Conservation (phyloP, 1,284 basidiomycete species). For the Naganishia sp. region DNA sequence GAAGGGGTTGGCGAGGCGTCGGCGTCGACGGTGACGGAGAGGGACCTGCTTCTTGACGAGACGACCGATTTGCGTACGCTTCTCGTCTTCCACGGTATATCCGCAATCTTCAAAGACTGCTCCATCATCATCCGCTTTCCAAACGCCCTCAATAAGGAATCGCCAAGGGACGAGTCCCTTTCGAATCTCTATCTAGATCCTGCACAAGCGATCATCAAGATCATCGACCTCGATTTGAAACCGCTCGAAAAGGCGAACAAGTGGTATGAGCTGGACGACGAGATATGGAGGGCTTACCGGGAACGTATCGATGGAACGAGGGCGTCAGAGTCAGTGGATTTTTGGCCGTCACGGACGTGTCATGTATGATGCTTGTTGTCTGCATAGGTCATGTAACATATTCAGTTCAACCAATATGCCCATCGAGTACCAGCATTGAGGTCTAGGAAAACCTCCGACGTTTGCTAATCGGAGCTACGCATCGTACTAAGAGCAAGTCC, state of each 20-base stretch:
- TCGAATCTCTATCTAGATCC: slow-evolving; percentile 29
- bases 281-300: slow-evolving; percentile 57
- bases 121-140: slow-evolving; percentile 69
- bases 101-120: slow-evolving; percentile 95
- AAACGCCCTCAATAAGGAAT: not conserved
- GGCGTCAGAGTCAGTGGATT: too few species aligned
- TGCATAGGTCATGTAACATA: too few species aligned
- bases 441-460: too few species aligned
- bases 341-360: too few species aligned
- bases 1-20: not conserved
- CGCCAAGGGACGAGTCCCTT: slow-evolving; percentile 26
- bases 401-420: too few species aligned
- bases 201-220: slow-evolving; percentile 56
- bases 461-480: too few species aligned
- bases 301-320: not conserved
- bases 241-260: slow-evolving; percentile 64
- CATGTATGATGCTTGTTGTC: too few species aligned
- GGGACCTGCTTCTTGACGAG: slow-evolving; percentile 64
- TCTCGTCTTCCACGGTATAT: slow-evolving; percentile 74
- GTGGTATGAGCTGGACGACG: slow-evolving; percentile 73
- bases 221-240: slow-evolving; percentile 88
- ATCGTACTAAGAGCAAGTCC: too few species aligned
- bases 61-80: slow-evolving; percentile 41
- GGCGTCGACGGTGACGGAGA: not conserved
- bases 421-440: too few species aligned